These are phyloP conservation scores for Ceratobasidium sp. DNA, from an alignment of 1,284 basidiomycete genomes.

Conservation along the genomic window DNA sequence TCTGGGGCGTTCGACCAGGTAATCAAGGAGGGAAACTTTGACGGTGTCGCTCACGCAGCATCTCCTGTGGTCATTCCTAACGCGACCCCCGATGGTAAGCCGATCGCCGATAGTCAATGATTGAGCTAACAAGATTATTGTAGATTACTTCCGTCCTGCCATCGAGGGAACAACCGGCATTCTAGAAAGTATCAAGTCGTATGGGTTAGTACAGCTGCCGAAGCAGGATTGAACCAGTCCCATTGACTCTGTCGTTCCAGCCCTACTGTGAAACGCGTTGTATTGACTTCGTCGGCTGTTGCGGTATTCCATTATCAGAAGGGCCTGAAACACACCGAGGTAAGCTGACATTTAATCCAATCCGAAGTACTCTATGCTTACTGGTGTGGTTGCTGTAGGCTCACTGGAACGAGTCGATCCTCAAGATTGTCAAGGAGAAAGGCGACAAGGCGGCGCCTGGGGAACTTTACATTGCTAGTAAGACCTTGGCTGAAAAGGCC, in stretches of 20 bases:
- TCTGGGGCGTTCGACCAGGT: conserved; percentile 36
- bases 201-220: neutral
- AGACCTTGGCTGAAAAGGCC: conserved; percentile 56
- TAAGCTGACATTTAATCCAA: neutral
- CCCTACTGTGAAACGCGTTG: conserved; percentile 19
- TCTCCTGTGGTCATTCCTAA: conserved; percentile 18
- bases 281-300: neutral
- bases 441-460: conserved; percentile 51
- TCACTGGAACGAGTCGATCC: conserved; percentile 52
- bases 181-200: conserved; percentile 21
- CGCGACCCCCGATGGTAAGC: conserved; percentile 9
- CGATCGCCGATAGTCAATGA: neutral
- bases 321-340: conserved; percentile 26
- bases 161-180: conserved; percentile 11
- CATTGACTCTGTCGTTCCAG: neutral
- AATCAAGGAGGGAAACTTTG: conserved; percentile 20
- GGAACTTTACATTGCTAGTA: conserved; percentile 56
- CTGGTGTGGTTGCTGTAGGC: conserved; percentile 34
- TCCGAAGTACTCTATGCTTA: too few species aligned
- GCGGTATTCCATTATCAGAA: conserved; percentile 3
- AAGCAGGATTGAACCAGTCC: neutral
- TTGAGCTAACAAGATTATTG: neutral
- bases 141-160: conserved; percentile 25
- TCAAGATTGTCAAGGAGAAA: conserved; percentile 51
- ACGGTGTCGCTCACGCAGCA: conserved; percentile 41